These are phyloP conservation scores for Tricholoma matsutake DNA, from an alignment of 768 basidiomycete genomes.

Conservation along the genomic window DNA sequence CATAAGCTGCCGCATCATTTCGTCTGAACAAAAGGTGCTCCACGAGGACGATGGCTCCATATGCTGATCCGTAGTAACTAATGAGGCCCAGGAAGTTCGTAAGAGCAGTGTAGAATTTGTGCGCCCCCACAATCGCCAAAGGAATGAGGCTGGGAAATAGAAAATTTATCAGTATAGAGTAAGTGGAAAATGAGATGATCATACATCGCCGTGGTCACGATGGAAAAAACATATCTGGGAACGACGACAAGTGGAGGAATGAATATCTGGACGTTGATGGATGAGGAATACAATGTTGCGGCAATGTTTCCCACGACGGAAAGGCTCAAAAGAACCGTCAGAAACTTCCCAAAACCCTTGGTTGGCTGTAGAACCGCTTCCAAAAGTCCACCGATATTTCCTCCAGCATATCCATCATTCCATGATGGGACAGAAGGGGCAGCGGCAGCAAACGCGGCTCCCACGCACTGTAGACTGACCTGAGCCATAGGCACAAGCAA, in stretches of 20 bases:
- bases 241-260: slow-evolving; percentile 55
- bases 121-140: slow-evolving; percentile 70
- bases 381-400: slow-evolving; percentile 69
- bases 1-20: slow-evolving; percentile 50
- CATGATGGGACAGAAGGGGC: slow-evolving; percentile 57
- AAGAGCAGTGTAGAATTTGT: slow-evolving; percentile 67
- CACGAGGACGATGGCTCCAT: slow-evolving; percentile 55
- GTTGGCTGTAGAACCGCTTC: slow-evolving; percentile 69
- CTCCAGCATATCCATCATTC: slow-evolving; percentile 52
- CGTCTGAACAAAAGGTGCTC: slow-evolving; percentile 71
- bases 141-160: slow-evolving; percentile 54
- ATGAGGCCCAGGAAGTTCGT: slow-evolving; percentile 74
- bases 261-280: slow-evolving; percentile 69
- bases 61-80: slow-evolving; percentile 67
- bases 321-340: slow-evolving; percentile 77
- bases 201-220: slow-evolving; percentile 69
- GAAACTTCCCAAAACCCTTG: slow-evolving; percentile 72
- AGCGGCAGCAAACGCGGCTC: slow-evolving; percentile 65
- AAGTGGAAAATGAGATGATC: not conserved
- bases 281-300: slow-evolving; percentile 78
- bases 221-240: slow-evolving; percentile 75
- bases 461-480: slow-evolving; percentile 46
- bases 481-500: slow-evolving; percentile 10
- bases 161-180: not conserved
- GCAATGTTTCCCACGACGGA: slow-evolving; percentile 83